phyloP scores from a whole-genome alignment of 225 moss, liverwort and hornwort genomes.

The Polytrichum commune region DNA sequence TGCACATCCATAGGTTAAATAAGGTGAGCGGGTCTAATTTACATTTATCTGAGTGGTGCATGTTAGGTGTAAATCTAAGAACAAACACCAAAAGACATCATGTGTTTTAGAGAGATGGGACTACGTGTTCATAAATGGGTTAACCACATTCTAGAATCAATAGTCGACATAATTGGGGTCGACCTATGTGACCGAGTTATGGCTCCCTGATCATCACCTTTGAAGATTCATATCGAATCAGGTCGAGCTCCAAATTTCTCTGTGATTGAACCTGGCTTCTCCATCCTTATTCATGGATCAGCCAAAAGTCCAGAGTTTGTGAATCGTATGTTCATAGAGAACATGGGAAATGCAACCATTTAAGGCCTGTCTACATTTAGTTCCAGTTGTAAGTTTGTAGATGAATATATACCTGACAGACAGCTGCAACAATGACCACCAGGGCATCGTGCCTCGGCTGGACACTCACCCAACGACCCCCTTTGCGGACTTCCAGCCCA shows the following conservation, averaged over 20 bases:
- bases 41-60: too few relatives aligned
- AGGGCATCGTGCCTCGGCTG: neutral
- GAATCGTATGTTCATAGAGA: too few relatives aligned
- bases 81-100: too few relatives aligned
- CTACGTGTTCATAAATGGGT: too few relatives aligned
- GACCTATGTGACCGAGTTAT: too few relatives aligned
- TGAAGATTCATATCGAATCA: neutral
- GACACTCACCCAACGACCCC: neutral
- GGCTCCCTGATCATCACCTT: neutral
- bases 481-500: neutral
- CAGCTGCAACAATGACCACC: slow-evolving; percentile 3
- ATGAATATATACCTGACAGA: neutral
- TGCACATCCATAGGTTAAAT: too few relatives aligned
- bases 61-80: too few relatives aligned
- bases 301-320: too few relatives aligned
- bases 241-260: neutral
- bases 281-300: neutral
- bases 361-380: neutral
- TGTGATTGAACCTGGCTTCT: neutral
- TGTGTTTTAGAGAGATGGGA: too few relatives aligned
- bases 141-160: too few relatives aligned
- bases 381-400: neutral
- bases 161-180: too few relatives aligned
- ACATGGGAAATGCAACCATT: neutral
- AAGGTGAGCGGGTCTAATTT: too few relatives aligned